These are phyloP conservation scores for Pterothamnion heteromorphum DNA, from an alignment of 31 red algal genomes.

Conservation along the genomic window DNA sequence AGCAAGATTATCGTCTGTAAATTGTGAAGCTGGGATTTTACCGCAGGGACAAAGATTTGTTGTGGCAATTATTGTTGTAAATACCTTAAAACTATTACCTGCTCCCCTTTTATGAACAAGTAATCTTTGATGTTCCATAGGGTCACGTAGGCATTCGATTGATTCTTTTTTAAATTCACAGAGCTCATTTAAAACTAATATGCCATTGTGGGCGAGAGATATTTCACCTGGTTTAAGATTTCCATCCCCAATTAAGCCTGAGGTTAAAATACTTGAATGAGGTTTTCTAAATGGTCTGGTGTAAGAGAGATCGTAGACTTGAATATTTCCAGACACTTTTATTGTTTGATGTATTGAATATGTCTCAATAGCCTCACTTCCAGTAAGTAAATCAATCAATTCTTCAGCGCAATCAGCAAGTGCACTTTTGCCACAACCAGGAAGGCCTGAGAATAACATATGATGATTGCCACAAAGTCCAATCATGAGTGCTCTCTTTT, in stretches of 20 bases:
- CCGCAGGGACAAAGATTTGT: background rate
- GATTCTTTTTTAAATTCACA: background rate
- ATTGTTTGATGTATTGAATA: too few species aligned
- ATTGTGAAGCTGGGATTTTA: too few species aligned
- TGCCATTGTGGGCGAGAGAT: background rate
- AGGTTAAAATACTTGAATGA: background rate
- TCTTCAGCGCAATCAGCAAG: slow-evolving; percentile 29
- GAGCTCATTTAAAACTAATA: background rate
- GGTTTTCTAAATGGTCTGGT: background rate
- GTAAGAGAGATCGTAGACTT: too few species aligned
- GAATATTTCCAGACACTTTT: too few species aligned
- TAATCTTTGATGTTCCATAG: background rate
- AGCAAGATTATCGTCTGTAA: too few species aligned
- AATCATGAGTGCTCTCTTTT: background rate
- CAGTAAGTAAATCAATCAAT: too few species aligned
- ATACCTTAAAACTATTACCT: background rate
- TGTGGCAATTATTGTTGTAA: background rate
- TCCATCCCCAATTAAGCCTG: background rate
- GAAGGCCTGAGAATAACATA: slow-evolving; percentile 87
- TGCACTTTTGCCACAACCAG: slow-evolving; percentile 96
- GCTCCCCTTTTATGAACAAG: background rate
- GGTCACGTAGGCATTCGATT: background rate
- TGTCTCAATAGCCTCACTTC: too few species aligned
- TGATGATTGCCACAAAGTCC: background rate
- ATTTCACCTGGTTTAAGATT: background rate